A percentile compares a stretch with the other conserved stretches of the same genome.
Evolutionary conservation across 2,329 filamentous ascomycete genomes (phyloP).

Genomic region (Cladophialophora carrionii): DNA sequence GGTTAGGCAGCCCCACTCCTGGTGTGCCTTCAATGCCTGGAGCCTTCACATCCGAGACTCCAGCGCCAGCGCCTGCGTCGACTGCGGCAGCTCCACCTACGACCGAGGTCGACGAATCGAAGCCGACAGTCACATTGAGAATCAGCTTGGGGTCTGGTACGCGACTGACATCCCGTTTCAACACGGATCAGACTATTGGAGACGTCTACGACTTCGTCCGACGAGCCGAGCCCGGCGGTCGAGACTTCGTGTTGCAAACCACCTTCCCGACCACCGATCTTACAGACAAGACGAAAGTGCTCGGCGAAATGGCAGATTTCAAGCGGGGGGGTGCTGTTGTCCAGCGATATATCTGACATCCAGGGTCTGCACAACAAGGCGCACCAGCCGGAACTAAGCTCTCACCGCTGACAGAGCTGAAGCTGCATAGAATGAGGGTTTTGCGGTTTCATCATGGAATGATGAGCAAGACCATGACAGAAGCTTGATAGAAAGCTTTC

Average conservation of each 20-base stretch:
- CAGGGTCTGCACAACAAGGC: not conserved
- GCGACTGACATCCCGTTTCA: constrained; percentile 64
- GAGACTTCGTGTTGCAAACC: constrained; percentile 65
- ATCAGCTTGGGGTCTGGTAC: constrained; percentile 67
- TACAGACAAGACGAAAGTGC: constrained; percentile 54
- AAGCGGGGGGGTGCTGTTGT: constrained; percentile 57
- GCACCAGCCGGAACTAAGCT: not conserved
- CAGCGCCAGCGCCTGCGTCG: constrained; percentile 43
- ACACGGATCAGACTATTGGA: constrained; percentile 66
- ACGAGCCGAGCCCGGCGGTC: constrained; percentile 56
- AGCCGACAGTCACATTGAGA: constrained; percentile 63
- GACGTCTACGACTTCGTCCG: constrained; percentile 66
- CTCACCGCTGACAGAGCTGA: not conserved
- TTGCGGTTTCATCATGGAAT: not conserved
- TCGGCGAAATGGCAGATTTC: constrained; percentile 55
- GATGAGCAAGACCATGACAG: constrained; percentile 5
- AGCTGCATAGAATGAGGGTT: not conserved
- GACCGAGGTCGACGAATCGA: constrained; percentile 59
- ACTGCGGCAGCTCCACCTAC: constrained; percentile 42
- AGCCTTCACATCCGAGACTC: constrained; percentile 38
- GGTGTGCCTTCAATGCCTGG: constrained; percentile 45
- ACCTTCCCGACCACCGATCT: constrained; percentile 68
- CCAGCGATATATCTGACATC: constrained; percentile 48
- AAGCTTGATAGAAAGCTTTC: not conserved
- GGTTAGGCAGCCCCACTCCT: constrained; percentile 67